Evolutionary conservation across 2,329 filamentous ascomycete genomes (phyloP).

Genomic region (Purpureocillium lavendulum): DNA sequence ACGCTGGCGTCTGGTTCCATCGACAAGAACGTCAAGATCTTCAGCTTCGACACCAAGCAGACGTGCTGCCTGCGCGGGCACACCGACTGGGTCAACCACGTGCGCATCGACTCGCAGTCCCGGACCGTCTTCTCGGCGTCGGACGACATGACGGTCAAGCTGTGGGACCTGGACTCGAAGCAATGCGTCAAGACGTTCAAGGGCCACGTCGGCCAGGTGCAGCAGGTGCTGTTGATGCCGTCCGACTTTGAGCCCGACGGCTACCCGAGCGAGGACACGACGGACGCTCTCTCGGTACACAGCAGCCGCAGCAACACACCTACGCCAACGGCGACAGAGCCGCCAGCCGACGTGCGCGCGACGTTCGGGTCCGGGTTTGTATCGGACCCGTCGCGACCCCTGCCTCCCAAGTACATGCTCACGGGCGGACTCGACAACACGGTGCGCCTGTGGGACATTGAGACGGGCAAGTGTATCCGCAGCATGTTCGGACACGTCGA

Average conservation of each 20-base stretch:
- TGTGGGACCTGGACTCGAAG: conserved; percentile 88
- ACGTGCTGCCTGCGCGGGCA: conserved; percentile 77
- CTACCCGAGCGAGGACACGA: conserved; percentile 33
- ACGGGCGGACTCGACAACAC: conserved; percentile 88
- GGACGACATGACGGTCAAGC: conserved; percentile 81
- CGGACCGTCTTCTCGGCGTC: conserved; percentile 87
- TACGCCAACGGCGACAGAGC: conserved; percentile 15
- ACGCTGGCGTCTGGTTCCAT: conserved; percentile 83
- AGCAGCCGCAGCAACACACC: conserved; percentile 39
- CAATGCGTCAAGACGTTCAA: conserved; percentile 70
- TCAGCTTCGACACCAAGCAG: conserved; percentile 80
- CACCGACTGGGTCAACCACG: conserved; percentile 93
- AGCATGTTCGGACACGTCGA: conserved; percentile 97
- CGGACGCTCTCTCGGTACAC: conserved; percentile 44
- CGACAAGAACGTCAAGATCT: conserved; percentile 84
- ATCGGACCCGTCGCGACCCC: conserved; percentile 50
- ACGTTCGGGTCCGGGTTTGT: conserved; percentile 57
- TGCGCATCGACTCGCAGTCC: conserved; percentile 73
- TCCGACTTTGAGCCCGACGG: conserved; percentile 86
- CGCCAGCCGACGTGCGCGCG: conserved; percentile 36
- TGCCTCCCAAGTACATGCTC: conserved; percentile 84
- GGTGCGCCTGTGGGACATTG: conserved; percentile 86
- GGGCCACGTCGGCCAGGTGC: conserved; percentile 90
- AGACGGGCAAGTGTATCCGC: conserved; percentile 71
- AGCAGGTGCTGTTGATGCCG: conserved; percentile 80